Evolutionary conservation across 148 eudicot species (phyloP), one percentile per base, ranked within the genome.

Genomic region (Dysphania ambrosioides): DNA sequence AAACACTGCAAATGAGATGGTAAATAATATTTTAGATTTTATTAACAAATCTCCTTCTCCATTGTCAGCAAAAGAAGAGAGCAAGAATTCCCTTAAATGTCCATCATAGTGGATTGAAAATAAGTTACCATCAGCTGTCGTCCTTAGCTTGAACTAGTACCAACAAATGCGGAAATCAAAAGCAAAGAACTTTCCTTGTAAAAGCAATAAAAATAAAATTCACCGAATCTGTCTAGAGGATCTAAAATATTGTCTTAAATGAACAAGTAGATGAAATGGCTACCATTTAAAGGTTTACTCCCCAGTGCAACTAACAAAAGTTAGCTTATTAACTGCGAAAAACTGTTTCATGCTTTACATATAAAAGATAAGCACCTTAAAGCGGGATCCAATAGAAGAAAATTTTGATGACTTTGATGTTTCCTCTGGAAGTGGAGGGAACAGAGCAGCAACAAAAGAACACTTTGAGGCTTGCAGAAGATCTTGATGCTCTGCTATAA

Each of bases 331-430:
- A 15, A 59, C 42, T 30, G 56, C 57, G 47, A 30, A 8, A 34
- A 10, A 11, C 63, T 11, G 51, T 3, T 38, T 67, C 29, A 11
- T 40, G 32, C 55, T 26, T 26, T 41, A 42, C 10, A 40, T 26
- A 18, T 13, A 67, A 66, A 66, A 41, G 1, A 67, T 12, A 67
- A 41, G 66, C 82, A 96, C 99, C 97, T 96, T 96, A 79, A 96
- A 96, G 59, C 99, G 93, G n/a, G 99, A 86, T 36, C 99, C 99
- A 47, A 96, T 96, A 36, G 99, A 96, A 76, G 99, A 96, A 86
- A 96, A 96, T 77, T 96, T 96, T 69, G 99, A 96, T 34, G 97
- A 92, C 83, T 96, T 96, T 21, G 97, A 92, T 55, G 97, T 80
- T 64, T 92, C 99, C 83, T 73, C 87, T 35, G 99, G 95, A 80